Evolutionary conservation across 2,329 filamentous ascomycete genomes (phyloP), one percentile per base, ranked within the genome.

Genomic region (Fusarium subtropicale): DNA sequence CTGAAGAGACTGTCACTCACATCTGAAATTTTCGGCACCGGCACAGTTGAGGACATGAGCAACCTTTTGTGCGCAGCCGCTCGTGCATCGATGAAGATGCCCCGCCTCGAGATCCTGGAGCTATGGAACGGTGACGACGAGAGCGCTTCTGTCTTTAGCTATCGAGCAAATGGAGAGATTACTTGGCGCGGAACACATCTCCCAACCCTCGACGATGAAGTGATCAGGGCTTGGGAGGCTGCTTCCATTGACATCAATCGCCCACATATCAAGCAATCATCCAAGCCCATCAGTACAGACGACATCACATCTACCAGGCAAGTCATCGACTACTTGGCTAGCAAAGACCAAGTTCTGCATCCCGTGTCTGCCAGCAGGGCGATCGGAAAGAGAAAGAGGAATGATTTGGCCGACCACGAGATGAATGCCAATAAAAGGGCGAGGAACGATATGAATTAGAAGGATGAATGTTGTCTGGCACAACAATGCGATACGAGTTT

Each of bases 31-130:
- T 39, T 63, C 30, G 22, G n/a, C 2, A 52, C 30, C 16, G n/a
- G 5, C 5, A 55, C 44, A 1, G 8, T 20, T 9, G 9, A 34
- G 7, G 44, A 34, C 0, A 28, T 59, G 7, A 55, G 13, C 18
- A 5, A 13, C 3, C 26, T 68, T 18, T 53, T 68, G 4, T 59
- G 53, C 31, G 39, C 58, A 0, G 58, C 63, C 0, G 64, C 64
- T 12, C 50, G 48, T 3, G 53, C 57, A 1, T 53, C 28, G 5
- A 47, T 9, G 24, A 68, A 63, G 39, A 67, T 67, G 57, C 63
- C 63, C 8, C 39, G 22, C 5, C 48, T 68, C 9, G 30, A 39
- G 5, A 8, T 44, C 2, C 16, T 68, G 2, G 48, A 68, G 42
- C 28, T 67, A 2, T 59, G 64, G 57, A 52, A 28, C 4, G 56